Base-by-base conservation (phyloP, 148 eudicot genomes). In the Dysphania ambrosioides region DNA sequence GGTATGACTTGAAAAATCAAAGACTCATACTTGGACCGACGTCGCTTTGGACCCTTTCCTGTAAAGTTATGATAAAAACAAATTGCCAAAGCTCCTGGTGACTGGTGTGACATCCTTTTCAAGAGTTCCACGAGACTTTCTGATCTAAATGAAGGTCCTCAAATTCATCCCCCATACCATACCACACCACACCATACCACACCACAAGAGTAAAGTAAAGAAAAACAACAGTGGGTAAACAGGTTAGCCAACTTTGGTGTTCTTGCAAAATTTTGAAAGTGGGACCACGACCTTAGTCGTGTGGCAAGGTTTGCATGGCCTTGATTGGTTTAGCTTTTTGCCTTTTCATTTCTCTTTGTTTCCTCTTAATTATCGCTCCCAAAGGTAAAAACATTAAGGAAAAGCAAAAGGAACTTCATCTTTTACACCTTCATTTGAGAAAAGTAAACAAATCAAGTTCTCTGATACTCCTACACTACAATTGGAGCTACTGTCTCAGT, bases 401-500 rank as follows among this genome's bases (percentile, higher is more conserved):
- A 49, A 34, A 34, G 24, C 19, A 49, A 34, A 34, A 18, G 35
- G 21, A 35, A 31, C 32, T 38, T 66, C 29, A n/a, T 40, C 21
- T n/a, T 75, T 56, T 57, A 68, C 72, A 57, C 23, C n/a, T 66
- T 67, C n/a, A 56, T 16, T 55, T 26, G 16, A 58, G 41, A 66
- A 36, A 69, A 68, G 12, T 44, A 47, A 47, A 65, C 18, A 58
- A 31, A 34, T 26, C 11, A 66, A 32, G 19, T 47, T 32, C 32
- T 35, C 24, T 35, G 31, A 1, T 60, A 3, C 51, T 27, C 70
- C 78, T 69, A 74, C 11, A 9, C 73, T 79, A 57, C n/a, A 72
- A 63, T n/a, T n/a, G n/a, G n/a, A n/a, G n/a, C 79, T 70, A 76
- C 36, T 61, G 79, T 76, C 40, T 82, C 58, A n/a, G n/a, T n/a